Evolutionary conservation across 2,329 filamentous ascomycete genomes (phyloP).

Genomic region (Zarea fungicola): DNA sequence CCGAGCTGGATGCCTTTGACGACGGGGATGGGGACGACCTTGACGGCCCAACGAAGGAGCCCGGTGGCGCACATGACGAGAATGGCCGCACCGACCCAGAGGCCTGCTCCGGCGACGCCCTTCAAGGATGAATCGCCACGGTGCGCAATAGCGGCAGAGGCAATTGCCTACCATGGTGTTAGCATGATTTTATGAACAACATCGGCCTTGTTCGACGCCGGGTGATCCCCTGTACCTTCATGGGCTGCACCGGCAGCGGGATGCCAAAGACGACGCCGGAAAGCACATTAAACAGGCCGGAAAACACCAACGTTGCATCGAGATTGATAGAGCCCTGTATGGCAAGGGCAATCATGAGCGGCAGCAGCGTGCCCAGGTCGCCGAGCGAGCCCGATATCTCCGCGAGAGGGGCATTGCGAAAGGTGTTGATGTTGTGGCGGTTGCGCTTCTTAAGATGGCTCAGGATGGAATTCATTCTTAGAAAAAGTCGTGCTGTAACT

Average conservation of each 20-base stretch:
- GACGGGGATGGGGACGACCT: slow-evolving; percentile 75
- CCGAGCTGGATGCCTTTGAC: slow-evolving; percentile 95
- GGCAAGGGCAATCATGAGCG: slow-evolving; percentile 81
- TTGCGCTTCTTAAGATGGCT: slow-evolving; percentile 28
- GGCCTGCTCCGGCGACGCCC: slow-evolving; percentile 74
- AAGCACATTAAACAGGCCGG: slow-evolving; percentile 77
- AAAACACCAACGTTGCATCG: slow-evolving; percentile 79
- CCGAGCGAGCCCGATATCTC: slow-evolving; percentile 86
- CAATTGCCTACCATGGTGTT: slow-evolving; percentile 59
- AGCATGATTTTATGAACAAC: no score
- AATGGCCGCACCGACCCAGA: slow-evolving; percentile 67
- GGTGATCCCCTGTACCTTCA: slow-evolving; percentile 47
- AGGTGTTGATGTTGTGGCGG: slow-evolving; percentile 44
- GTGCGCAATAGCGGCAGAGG: slow-evolving; percentile 76
- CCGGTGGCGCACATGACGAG: slow-evolving; percentile 75
- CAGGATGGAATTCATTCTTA: slow-evolving; percentile 11
- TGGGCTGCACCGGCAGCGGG: slow-evolving; percentile 86
- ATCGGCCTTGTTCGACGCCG: not conserved
- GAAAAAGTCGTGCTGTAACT: not conserved
- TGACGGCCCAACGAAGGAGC: slow-evolving; percentile 66
- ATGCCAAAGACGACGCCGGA: slow-evolving; percentile 83
- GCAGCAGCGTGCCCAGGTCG: slow-evolving; percentile 84
- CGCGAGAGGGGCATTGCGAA: slow-evolving; percentile 45
- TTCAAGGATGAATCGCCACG: slow-evolving; percentile 43
- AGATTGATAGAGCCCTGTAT: slow-evolving; percentile 74